Evolutionary conservation across 257 asterid genomes (phyloP).

Genomic region (Solanum sejunctum): DNA sequence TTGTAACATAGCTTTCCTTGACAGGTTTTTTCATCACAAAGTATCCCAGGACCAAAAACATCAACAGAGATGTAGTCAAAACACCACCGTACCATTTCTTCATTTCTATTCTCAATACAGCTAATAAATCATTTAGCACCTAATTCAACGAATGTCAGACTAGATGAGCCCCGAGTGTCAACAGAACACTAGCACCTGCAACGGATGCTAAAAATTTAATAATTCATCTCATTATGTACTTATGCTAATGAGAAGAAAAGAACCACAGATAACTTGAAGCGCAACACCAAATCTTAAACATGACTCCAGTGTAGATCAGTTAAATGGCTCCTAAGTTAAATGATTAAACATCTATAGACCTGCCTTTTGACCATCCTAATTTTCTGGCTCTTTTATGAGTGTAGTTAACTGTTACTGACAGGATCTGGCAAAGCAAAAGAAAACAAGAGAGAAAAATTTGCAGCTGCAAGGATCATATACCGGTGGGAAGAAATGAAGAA

Average conservation of each 20-base stretch:
- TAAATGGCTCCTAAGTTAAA: not conserved
- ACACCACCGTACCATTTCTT: conserved; percentile 75
- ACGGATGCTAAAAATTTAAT: not conserved
- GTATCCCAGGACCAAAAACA: conserved; percentile 55
- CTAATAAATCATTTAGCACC: conserved; percentile 13
- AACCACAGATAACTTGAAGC: not conserved
- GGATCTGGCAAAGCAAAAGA: not conserved
- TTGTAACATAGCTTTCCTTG: conserved; percentile 35
- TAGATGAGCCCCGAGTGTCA: conserved; percentile 1
- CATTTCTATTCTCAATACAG: conserved; percentile 45
- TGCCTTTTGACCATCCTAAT: not conserved
- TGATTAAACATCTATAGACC: not conserved
- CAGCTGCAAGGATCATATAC: not conserved
- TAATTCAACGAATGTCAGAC: conserved; percentile 5
- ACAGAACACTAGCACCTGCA: conserved; percentile 17
- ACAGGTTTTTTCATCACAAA: conserved; percentile 44
- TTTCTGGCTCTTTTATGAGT: not conserved
- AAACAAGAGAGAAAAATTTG: too few species aligned
- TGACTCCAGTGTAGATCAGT: not conserved
- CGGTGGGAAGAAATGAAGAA: not conserved
- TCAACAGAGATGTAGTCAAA: conserved; percentile 45
- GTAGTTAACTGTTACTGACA: not conserved
- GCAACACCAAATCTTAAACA: not conserved
- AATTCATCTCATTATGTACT: not conserved
- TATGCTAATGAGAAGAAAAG: not conserved